Evolutionary conservation across 805 yeast genomes (phyloP).

Genomic region (Yarrowia hollandica): DNA sequence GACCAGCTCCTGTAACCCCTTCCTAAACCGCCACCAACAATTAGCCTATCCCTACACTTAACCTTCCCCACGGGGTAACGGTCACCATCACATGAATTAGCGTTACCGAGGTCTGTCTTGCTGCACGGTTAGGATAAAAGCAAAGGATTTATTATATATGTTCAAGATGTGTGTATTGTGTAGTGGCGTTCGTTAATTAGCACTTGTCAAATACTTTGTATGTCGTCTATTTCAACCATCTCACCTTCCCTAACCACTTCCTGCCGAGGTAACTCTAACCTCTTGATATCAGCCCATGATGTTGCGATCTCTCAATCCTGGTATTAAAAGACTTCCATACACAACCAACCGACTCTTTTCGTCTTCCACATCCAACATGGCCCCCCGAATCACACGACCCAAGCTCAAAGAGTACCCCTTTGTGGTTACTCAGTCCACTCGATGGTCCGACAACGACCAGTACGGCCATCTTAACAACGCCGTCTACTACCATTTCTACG

Average conservation of each 20-base stretch:
- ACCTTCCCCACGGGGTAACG: conserved; percentile 25
- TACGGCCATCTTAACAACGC: conserved; percentile 40
- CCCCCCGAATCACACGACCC: conserved; percentile 29
- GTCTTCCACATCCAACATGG: conserved; percentile 11
- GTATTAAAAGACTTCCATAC: neutral
- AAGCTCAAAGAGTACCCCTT: conserved; percentile 33
- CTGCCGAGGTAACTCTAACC: conserved; percentile 19
- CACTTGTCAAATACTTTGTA: too few relatives aligned
- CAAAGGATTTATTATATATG: too few relatives aligned
- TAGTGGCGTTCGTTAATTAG: too few relatives aligned
- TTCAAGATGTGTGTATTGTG: too few relatives aligned
- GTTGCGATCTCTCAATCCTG: neutral
- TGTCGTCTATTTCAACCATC: too few relatives aligned
- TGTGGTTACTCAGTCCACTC: conserved; percentile 31
- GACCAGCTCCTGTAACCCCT: too few relatives aligned
- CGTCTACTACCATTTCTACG: conserved; percentile 35
- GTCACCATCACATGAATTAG: conserved; percentile 7
- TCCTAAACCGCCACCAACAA: too few relatives aligned
- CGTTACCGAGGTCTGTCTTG: conserved; percentile 3
- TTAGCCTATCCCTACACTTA: neutral
- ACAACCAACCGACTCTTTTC: neutral
- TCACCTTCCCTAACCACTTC: neutral
- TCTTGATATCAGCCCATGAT: conserved; percentile 16
- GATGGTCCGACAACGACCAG: conserved; percentile 39
- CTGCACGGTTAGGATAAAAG: too few relatives aligned